Evolutionary conservation across 2,329 filamentous ascomycete species (phyloP).

Genomic region (Fusarium sulawesiense): DNA sequence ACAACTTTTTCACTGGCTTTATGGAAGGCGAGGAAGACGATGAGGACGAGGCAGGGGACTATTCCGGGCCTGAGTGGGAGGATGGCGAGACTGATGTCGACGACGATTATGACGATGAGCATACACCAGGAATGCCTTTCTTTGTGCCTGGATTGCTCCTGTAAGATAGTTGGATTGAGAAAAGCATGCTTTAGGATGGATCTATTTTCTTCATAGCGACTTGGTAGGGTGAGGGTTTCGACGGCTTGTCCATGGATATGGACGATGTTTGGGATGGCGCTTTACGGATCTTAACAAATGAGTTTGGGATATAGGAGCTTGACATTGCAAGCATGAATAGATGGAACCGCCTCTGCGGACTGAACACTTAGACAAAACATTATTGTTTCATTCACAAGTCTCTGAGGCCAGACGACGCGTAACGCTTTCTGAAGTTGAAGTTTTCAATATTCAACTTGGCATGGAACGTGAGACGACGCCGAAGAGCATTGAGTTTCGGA

Average conservation of each 20-base stretch:
- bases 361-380: background rate
- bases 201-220: slow-evolving; percentile 5
- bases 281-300: slow-evolving; percentile 22
- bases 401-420: background rate
- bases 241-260: background rate
- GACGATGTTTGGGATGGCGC: slow-evolving; percentile 24
- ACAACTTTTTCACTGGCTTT: slow-evolving; percentile 16
- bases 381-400: background rate
- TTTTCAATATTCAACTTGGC: background rate
- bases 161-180: slow-evolving; percentile 13
- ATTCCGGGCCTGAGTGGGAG: slow-evolving; percentile 22
- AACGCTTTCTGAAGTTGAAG: background rate
- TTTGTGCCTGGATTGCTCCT: slow-evolving; percentile 41
- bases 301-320: slow-evolving; percentile 20
- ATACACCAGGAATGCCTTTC: slow-evolving; percentile 28
- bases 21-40: slow-evolving; percentile 25
- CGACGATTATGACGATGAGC: slow-evolving; percentile 37
- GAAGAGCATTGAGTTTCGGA: background rate
- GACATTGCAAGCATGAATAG: slow-evolving; percentile 3
- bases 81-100: slow-evolving; percentile 29
- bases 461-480: background rate
- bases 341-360: slow-evolving; percentile 5
- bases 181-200: slow-evolving; percentile 1
- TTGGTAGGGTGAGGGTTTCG: background rate
- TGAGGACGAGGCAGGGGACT: slow-evolving; percentile 9